Percentiles rank a stretch among this genome's conserved stretches.
phyloP scores from a whole-genome alignment of 179 eudicot species.

The Vitellaria paradoxa region DNA sequence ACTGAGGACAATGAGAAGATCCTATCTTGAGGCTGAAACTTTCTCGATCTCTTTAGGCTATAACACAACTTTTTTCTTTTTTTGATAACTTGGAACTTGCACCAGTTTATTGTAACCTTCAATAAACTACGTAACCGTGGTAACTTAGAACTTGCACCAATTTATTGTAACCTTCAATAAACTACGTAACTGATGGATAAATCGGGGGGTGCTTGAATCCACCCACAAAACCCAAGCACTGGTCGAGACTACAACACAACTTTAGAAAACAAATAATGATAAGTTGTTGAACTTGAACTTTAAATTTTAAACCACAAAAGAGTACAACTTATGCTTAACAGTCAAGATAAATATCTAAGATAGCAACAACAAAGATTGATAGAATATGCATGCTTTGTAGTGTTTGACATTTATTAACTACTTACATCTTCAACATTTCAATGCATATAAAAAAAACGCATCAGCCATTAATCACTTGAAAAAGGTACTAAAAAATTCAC shows the following conservation, averaged over 20 bases:
- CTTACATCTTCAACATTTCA: not conserved
- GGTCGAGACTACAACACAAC: conserved; percentile 47
- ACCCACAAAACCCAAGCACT: too few species aligned
- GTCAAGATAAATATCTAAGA: not conserved
- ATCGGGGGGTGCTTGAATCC: too few species aligned
- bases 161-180: too few species aligned
- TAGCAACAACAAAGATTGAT: not conserved
- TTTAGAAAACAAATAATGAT: not conserved
- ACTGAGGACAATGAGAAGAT: conserved; percentile 81
- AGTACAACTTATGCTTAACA: not conserved
- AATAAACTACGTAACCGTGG: too few species aligned
- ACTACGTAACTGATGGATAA: too few species aligned
- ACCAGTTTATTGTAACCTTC: too few species aligned
- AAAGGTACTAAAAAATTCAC: not conserved
- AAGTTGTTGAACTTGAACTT: not conserved
- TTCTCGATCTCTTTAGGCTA: conserved; percentile 80
- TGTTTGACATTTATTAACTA: not conserved
- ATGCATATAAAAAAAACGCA: not conserved
- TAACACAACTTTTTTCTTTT: conserved; percentile 18
- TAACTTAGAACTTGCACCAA: too few species aligned
- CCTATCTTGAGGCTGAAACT: conserved; percentile 88
- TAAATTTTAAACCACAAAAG: not conserved
- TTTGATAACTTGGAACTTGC: too few species aligned
- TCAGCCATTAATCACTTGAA: not conserved
- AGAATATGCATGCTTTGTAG: not conserved